Base-by-base conservation (phyloP, 371 early-diverging fungal genomes). In the Paraphysoderma sedebokerense region DNA sequence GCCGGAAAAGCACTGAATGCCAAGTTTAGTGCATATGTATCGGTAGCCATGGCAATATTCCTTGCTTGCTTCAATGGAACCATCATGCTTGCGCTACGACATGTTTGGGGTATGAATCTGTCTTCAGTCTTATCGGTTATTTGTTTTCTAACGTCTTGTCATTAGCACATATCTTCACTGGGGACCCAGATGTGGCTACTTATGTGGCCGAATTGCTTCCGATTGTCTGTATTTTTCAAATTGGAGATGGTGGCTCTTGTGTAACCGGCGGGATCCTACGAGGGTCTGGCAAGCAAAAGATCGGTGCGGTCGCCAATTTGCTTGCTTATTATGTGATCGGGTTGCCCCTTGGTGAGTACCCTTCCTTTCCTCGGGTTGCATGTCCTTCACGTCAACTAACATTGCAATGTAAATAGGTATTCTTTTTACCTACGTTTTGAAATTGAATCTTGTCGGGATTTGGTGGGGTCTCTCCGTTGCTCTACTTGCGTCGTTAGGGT, bases 181-280 rank as follows among this genome's bases (percentile, higher is more conserved):
- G 70, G 15, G 85, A 88, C 50, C 51, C 48, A 1, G 67, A 68
- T 1, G 85, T 92, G 4, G 65, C 85, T 31, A 55, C 39, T 6
- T 57, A 76, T 11, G 85, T 87, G 7, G 76, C 81, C 1, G 45
- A 47, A 29, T 67, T 89, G 26, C 58, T 89, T 48, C 90, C 90
- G 0, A 50, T 84, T 4, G 80, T 70, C 26, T 84, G 89, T 0
- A 40, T 82, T 31, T 88, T 82, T 63, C 93, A 92, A 0, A 45
- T 52, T 9, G 60, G 67, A 6, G 85, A 85, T 58, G 76, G 79
- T 1, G 45, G 77, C 11, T 74, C 74, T 19, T 69, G 74, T 46
- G 72, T 80, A 5, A 66, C 72, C 12, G 78, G 80, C 2, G 84
- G 85, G 37, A 67, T 82, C 2, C 63, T 85, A 23, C 74, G 85